A percentile compares a stretch with the other conserved stretches of the same genome.
These are phyloP conservation scores for Russula sp. DNA, from an alignment of 768 basidiomycete species.

Conservation along the genomic window DNA sequence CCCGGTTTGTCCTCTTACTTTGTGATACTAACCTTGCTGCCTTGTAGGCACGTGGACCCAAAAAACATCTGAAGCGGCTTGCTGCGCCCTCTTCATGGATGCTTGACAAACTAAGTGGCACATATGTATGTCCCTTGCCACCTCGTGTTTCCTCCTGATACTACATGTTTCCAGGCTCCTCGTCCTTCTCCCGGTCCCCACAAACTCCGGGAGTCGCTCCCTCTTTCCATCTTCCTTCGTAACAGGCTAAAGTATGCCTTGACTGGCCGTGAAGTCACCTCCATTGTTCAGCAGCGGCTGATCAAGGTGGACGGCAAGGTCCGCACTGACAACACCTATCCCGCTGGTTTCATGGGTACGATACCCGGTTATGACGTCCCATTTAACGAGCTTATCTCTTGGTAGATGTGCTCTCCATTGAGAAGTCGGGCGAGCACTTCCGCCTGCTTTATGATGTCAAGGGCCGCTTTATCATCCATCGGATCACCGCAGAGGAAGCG, in stretches of 20 bases:
- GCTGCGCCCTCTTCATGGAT: slow-evolving; percentile 99
- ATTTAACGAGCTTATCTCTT: not conserved
- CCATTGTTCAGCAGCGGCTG: slow-evolving; percentile 92
- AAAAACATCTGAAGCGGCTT: slow-evolving; percentile 98
- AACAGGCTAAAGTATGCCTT: slow-evolving; percentile 99
- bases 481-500: slow-evolving; percentile 97
- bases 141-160: not conserved
- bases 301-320: slow-evolving; percentile 99
- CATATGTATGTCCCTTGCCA: slow-evolving; percentile 58
- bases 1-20: slow-evolving; percentile 9
- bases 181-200: slow-evolving; percentile 98
- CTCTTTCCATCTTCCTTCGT: slow-evolving; percentile 94
- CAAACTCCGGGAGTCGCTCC: slow-evolving; percentile 97
- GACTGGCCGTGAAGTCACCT: slow-evolving; percentile 90
- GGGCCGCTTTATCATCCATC: slow-evolving; percentile 99
- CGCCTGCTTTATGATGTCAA: slow-evolving; percentile 99
- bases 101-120: slow-evolving; percentile 96
- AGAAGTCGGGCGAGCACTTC: slow-evolving; percentile 99
- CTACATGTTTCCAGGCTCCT: slow-evolving; percentile 55
- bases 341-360: slow-evolving; percentile 95
- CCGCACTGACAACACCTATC: slow-evolving; percentile 94
- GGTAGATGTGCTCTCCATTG: slow-evolving; percentile 90
- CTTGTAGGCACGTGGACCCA: slow-evolving; percentile 88
- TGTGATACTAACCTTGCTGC: slow-evolving; percentile 22
- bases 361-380: slow-evolving; percentile 11